Conservation (phyloP, 2,329 filamentous ascomycete species). For the Coniella vitis region DNA sequence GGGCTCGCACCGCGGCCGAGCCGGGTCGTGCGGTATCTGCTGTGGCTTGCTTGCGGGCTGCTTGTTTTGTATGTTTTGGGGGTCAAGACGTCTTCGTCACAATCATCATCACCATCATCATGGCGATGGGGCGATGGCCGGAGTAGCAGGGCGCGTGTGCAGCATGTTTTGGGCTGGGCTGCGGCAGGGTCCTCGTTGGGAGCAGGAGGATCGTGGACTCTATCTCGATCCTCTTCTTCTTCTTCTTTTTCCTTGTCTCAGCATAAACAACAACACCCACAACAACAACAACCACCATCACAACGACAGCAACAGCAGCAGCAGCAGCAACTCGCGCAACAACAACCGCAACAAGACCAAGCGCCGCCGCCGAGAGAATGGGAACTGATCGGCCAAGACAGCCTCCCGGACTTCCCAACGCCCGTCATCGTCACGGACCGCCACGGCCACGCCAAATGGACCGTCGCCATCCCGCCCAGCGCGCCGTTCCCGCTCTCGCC, state of each 20-base stretch:
- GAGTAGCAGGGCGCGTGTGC: no score
- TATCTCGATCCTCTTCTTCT: no score
- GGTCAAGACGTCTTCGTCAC: no score
- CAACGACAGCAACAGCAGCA: no score
- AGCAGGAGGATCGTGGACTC: slow-evolving; percentile 26
- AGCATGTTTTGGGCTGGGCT: no score
- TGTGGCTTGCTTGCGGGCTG: slow-evolving; percentile 35
- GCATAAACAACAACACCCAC: no score
- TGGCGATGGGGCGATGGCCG: no score
- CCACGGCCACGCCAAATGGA: slow-evolving; percentile 65
- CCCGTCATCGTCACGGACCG: slow-evolving; percentile 64
- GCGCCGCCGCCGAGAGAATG: slow-evolving; percentile 32
- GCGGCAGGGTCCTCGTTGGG: slow-evolving; percentile 39
- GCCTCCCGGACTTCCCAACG: slow-evolving; percentile 64
- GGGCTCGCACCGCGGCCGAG: slow-evolving; percentile 47
- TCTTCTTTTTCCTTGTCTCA: no score
- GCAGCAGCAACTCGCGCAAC: slow-evolving; percentile 6
- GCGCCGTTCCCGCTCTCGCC: slow-evolving; percentile 60
- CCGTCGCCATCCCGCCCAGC: slow-evolving; percentile 66
- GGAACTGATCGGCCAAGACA: slow-evolving; percentile 60
- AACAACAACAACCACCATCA: no score
- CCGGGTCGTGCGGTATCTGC: slow-evolving; percentile 47
- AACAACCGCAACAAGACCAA: no score
- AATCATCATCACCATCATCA: no score
- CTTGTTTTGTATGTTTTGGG: no score